These are phyloP conservation scores for Vitis hybrid DNA, from an alignment of 177 flowering plant genomes.

Conservation along the genomic window DNA sequence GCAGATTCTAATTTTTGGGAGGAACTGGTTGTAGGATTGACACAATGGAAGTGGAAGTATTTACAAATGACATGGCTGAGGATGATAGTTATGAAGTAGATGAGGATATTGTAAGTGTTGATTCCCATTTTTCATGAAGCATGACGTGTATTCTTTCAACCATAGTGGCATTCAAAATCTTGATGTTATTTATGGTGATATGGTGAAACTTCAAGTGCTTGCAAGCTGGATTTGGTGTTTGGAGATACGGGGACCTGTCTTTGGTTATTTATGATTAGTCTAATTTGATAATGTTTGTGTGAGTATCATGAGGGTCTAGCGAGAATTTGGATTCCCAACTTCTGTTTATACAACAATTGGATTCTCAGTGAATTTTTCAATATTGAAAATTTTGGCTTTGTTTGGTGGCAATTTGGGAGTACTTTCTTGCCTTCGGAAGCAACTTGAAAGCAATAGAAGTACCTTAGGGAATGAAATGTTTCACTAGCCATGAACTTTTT, in stretches of 20 bases:
- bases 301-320: too few relatives aligned
- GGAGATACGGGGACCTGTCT: neutral
- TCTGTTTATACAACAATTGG: too few relatives aligned
- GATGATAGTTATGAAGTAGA: conserved; percentile 31
- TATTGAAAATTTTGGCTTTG: too few relatives aligned
- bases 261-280: neutral
- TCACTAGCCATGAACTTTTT: too few relatives aligned
- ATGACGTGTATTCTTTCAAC: neutral
- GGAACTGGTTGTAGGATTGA: neutral
- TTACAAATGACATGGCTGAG: conserved; percentile 27
- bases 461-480: too few relatives aligned
- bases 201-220: neutral
- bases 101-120: conserved; percentile 26
- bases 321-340: too few relatives aligned
- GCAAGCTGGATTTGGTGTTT: too few relatives aligned
- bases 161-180: neutral
- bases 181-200: neutral
- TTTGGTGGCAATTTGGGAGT: too few relatives aligned
- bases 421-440: too few relatives aligned
- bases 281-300: too few relatives aligned
- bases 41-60: conserved; percentile 43
- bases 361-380: too few relatives aligned
- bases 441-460: too few relatives aligned
- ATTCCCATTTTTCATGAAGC: neutral
- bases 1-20: conserved; percentile 2